phyloP scores from a whole-genome alignment of 2,329 filamentous ascomycete genomes.

The Uncinocarpus reesii region DNA sequence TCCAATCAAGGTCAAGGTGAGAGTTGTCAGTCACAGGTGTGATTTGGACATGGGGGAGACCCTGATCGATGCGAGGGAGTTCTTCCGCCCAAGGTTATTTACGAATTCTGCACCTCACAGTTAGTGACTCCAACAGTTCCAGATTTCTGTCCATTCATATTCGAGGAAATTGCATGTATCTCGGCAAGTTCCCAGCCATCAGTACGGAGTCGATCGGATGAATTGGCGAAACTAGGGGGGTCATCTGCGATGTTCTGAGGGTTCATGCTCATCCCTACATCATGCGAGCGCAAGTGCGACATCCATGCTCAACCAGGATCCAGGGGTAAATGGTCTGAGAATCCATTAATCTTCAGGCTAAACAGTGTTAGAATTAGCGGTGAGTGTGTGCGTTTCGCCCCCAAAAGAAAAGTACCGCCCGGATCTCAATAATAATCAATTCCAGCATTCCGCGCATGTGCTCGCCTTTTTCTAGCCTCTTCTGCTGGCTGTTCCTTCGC shows the following conservation, averaged over 20 bases:
- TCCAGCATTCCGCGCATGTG: too few species aligned
- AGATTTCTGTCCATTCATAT: too few species aligned
- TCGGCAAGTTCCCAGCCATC: too few species aligned
- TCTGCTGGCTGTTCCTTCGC: neutral
- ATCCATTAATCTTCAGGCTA: too few species aligned
- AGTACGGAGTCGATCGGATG: too few species aligned
- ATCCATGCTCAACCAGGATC: slow-evolving; percentile 5
- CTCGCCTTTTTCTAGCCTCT: neutral
- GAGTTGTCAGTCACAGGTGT: neutral
- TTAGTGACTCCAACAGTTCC: too few species aligned
- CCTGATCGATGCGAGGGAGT: neutral
- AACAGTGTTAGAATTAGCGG: slow-evolving; percentile 2
- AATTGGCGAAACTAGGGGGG: too few species aligned
- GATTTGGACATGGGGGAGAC: neutral
- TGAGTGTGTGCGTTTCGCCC: neutral
- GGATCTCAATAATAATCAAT: slow-evolving; percentile 2
- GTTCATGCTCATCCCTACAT: slow-evolving; percentile 6
- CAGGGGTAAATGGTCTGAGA: slow-evolving; percentile 1
- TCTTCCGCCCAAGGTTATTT: too few species aligned
- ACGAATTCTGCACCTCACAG: too few species aligned
- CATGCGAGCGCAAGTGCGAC: slow-evolving; percentile 5
- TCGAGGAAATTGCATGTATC: too few species aligned
- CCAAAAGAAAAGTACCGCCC: neutral
- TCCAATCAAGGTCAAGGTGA: neutral
- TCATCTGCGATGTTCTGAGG: neutral